Percentiles rank a stretch among this genome's conserved stretches.
Evolutionary conservation across 129 eudicot genomes (phyloP).

Genomic region (Sambucus nigra): DNA sequence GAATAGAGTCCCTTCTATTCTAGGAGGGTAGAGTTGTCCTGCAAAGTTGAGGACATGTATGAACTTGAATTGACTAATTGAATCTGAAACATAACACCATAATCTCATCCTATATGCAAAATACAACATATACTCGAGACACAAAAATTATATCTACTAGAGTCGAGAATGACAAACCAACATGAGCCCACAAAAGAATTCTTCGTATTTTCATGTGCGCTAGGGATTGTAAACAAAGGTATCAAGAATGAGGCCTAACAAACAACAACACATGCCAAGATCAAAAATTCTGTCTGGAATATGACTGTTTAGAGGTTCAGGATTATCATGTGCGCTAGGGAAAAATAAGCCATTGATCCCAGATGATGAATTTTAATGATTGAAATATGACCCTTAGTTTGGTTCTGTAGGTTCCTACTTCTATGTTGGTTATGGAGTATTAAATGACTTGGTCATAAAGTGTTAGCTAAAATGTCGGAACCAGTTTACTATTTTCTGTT

Average conservation of each 20-base stretch:
- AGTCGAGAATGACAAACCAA: slow-evolving; percentile 45
- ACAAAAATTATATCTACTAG: slow-evolving; percentile 68
- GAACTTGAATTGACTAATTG: slow-evolving; percentile 88
- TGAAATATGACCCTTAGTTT: no score
- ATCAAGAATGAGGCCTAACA: slow-evolving; percentile 88
- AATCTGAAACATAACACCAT: slow-evolving; percentile 70
- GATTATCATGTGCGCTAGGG: slow-evolving; percentile 70
- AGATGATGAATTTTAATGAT: no score
- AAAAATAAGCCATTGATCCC: no score
- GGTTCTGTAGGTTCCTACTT: no score
- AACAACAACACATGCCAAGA: slow-evolving; percentile 81
- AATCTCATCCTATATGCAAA: slow-evolving; percentile 68
- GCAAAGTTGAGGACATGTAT: no score
- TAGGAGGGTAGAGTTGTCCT: slow-evolving; percentile 97
- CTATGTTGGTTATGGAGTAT: no score
- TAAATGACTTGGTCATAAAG: no score
- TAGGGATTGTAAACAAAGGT: slow-evolving; percentile 82
- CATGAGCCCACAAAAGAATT: slow-evolving; percentile 79
- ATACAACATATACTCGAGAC: slow-evolving; percentile 54
- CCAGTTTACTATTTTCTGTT: no score
- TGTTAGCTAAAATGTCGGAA: no score
- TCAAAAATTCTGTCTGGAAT: slow-evolving; percentile 80
- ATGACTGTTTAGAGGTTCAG: slow-evolving; percentile 81
- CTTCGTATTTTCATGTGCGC: slow-evolving; percentile 59
- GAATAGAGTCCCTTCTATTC: slow-evolving; percentile 97